Percentiles rank a stretch among this genome's conserved stretches.
Conservation (phyloP, 164 flowering plant species). For the Chimonanthus salicifolius region DNA sequence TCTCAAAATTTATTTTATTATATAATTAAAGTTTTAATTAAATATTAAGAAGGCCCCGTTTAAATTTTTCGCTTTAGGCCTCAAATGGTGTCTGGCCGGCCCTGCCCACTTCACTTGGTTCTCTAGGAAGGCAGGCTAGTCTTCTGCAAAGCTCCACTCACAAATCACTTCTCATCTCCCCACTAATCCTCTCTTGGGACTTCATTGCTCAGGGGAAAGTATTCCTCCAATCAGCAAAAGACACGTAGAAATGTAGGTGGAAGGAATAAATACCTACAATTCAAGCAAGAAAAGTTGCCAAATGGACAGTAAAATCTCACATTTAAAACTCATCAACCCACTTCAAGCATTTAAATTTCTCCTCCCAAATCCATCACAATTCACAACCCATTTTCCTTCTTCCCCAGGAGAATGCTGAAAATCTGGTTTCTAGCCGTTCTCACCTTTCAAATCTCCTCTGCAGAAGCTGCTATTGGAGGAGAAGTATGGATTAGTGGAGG, state of each 20-base stretch:
- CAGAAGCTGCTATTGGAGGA: background rate
- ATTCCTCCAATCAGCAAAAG: background rate
- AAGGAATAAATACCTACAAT: background rate
- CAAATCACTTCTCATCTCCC: background rate
- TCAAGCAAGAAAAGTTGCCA: background rate
- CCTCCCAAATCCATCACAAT: background rate
- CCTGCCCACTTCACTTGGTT: too few species aligned
- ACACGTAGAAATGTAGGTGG: background rate
- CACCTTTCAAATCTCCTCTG: background rate
- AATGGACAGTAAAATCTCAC: background rate
- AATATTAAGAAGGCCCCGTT: too few species aligned
- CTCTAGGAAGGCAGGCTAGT: too few species aligned
- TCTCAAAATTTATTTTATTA: too few species aligned
- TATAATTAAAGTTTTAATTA: too few species aligned
- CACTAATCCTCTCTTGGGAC: background rate
- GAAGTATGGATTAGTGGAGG: background rate
- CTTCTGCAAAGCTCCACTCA: too few species aligned
- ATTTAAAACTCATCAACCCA: background rate
- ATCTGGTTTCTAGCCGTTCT: background rate
- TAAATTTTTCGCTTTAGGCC: too few species aligned
- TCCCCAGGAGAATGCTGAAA: background rate
- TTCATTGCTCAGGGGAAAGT: background rate
- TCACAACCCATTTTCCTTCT: background rate
- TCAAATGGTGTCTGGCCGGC: too few species aligned
- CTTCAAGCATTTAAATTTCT: background rate